Evolutionary conservation across 495 filamentous ascomycete species (phyloP).

Genomic region (Thermothielavioides terrestris): DNA sequence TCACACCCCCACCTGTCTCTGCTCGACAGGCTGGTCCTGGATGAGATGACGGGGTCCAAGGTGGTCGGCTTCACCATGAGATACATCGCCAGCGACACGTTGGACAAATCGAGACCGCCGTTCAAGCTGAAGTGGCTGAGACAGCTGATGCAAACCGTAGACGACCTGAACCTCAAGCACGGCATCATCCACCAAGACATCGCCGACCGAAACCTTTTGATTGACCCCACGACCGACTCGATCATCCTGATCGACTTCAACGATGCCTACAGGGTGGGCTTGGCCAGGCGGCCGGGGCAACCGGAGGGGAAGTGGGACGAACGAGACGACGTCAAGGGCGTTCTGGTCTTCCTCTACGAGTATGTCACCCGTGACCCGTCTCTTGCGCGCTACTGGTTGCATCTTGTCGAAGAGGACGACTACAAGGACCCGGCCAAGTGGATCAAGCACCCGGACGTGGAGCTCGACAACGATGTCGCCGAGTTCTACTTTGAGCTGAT

Average conservation of each 20-base stretch:
- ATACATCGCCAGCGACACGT: background rate
- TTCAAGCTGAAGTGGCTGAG: background rate
- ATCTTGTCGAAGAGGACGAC: background rate
- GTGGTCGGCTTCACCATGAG: background rate
- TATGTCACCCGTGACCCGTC: background rate
- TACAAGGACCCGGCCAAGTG: background rate
- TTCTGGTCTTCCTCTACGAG: background rate
- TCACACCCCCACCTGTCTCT: background rate
- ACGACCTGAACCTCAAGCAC: background rate
- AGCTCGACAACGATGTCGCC: background rate
- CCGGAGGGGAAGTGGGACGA: background rate
- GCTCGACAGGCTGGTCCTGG: background rate
- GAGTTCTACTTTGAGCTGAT: background rate
- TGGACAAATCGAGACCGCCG: background rate
- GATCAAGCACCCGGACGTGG: background rate
- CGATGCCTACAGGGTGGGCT: background rate
- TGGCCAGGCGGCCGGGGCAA: background rate
- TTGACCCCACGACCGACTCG: background rate
- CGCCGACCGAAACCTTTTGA: background rate
- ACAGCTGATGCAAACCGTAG: background rate
- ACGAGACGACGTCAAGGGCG: background rate
- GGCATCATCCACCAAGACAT: background rate
- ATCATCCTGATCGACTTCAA: background rate
- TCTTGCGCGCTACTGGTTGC: background rate
- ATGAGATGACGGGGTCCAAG: background rate